Percentiles rank a stretch among this genome's conserved stretches.
Conservation (phyloP, 441 rosid genomes). For the Melastoma candidum region DNA sequence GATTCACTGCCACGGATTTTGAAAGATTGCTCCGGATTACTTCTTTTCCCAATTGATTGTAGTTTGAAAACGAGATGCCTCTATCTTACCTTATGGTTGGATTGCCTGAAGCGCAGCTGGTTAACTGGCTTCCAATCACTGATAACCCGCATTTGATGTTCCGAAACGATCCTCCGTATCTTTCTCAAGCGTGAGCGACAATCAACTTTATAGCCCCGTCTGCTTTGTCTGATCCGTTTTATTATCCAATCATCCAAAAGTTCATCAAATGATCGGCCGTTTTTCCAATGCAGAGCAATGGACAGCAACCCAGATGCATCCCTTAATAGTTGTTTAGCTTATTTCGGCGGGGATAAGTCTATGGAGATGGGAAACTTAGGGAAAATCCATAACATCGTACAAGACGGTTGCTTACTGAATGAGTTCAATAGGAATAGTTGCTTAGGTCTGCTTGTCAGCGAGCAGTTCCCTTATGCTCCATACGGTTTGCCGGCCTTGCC, state of each 20-base stretch:
- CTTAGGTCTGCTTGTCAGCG: constrained; percentile 39
- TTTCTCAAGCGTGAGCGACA: constrained; percentile 38
- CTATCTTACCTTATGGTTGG: constrained; percentile 46
- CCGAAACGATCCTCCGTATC: constrained; percentile 42
- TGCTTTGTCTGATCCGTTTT: too few species aligned
- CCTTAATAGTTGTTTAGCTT: constrained; percentile 42
- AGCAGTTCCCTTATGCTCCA: constrained; percentile 45
- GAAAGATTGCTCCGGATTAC: constrained; percentile 1
- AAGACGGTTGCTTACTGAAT: constrained; percentile 28
- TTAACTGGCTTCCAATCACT: constrained; percentile 60
- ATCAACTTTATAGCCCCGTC: too few species aligned
- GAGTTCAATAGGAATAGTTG: constrained; percentile 38
- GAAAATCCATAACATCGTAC: constrained; percentile 33
- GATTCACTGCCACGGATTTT: constrained; percentile 19
- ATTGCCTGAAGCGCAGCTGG: constrained; percentile 47
- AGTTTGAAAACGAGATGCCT: constrained; percentile 56
- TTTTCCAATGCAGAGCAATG: constrained; percentile 29
- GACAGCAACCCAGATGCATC: constrained; percentile 37
- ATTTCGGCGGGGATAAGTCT: constrained; percentile 36
- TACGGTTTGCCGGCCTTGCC: constrained; percentile 23
- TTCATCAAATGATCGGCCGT: background rate
- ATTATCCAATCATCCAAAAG: background rate
- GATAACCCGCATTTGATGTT: constrained; percentile 49
- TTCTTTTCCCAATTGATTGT: constrained; percentile 6
- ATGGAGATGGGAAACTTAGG: constrained; percentile 40